phyloP scores from a whole-genome alignment of 352 stramenopile genomes.

The Pythium dissotocum region DNA sequence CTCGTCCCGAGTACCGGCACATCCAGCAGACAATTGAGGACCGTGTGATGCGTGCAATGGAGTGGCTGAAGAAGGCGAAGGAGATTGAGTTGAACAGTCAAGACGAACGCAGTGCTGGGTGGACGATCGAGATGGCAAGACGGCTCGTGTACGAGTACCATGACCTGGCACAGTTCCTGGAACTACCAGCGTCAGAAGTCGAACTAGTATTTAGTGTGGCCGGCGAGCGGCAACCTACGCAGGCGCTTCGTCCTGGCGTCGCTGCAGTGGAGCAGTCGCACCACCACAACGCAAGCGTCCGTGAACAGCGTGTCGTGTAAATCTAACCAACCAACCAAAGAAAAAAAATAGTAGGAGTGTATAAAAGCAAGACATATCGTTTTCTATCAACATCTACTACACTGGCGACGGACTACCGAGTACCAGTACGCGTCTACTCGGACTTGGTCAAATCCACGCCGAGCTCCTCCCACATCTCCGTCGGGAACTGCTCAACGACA shows the following conservation, averaged over 20 bases:
- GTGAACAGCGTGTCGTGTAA: conserved; percentile 24
- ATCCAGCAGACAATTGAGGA: conserved; percentile 77
- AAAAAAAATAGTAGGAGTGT: neutral
- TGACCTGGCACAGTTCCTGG: conserved; percentile 65
- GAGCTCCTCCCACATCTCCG: conserved; percentile 59
- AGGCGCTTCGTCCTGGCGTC: neutral
- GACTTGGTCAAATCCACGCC: conserved; percentile 18
- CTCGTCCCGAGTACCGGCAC: conserved; percentile 60
- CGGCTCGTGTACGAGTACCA: conserved; percentile 45
- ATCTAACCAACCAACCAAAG: neutral
- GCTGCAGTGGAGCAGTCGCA: neutral
- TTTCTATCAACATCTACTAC: neutral
- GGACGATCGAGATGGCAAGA: conserved; percentile 56
- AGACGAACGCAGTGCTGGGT: conserved; percentile 43
- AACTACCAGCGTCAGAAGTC: conserved; percentile 65
- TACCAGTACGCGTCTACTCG: neutral
- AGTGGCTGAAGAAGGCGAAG: conserved; percentile 70
- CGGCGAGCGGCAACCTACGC: conserved; percentile 16
- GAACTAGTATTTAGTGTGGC: conserved; percentile 54
- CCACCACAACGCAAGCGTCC: conserved; percentile 6
- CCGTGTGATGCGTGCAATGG: conserved; percentile 55
- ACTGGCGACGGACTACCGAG: neutral
- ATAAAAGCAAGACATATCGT: neutral
- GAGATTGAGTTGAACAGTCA: conserved; percentile 37
- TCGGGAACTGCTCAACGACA: conserved; percentile 64